Evolutionary conservation across 768 basidiomycete genomes (phyloP).

Genomic region (Gelatoporia subvermispora): DNA sequence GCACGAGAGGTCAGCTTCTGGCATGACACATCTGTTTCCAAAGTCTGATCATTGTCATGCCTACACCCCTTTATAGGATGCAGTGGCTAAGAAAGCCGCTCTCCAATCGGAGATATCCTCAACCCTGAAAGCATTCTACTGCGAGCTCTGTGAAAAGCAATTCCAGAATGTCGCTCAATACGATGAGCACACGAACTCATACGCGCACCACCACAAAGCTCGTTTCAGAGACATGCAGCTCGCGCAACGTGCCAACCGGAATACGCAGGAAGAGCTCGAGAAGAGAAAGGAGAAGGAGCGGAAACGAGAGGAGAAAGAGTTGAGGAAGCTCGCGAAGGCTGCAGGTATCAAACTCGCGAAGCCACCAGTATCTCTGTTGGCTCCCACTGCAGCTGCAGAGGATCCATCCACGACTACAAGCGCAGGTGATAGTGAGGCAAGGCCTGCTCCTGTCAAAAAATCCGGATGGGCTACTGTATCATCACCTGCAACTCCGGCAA

Average conservation of each 20-base stretch:
- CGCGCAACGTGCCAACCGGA: constrained; percentile 50
- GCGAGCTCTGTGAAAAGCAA: constrained; percentile 80
- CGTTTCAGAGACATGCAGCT: constrained; percentile 81
- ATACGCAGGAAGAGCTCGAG: constrained; percentile 62
- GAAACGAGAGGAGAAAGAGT: constrained; percentile 79
- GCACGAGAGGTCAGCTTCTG: constrained; percentile 55
- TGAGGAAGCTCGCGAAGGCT: constrained; percentile 79
- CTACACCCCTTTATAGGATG: constrained; percentile 37
- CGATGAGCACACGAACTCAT: constrained; percentile 87
- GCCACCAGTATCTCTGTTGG: constrained; percentile 17
- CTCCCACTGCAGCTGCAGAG: constrained; percentile 13
- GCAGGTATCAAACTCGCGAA: constrained; percentile 65
- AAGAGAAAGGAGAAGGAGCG: constrained; percentile 82
- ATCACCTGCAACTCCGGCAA: constrained; percentile 15
- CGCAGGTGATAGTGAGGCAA: constrained; percentile 4
- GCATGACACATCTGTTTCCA: not conserved
- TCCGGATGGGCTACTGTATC: constrained; percentile 44
- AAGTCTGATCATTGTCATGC: not conserved
- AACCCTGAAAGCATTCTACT: constrained; percentile 73
- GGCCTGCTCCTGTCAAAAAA: constrained; percentile 31
- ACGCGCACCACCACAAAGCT: constrained; percentile 82
- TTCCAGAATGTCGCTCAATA: constrained; percentile 83
- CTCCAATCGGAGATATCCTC: constrained; percentile 63
- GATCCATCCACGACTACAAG: not conserved
- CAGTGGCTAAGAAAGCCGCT: constrained; percentile 59